phyloP scores from a whole-genome alignment of 345 rosid genomes.

The Hypericum androsaemum region DNA sequence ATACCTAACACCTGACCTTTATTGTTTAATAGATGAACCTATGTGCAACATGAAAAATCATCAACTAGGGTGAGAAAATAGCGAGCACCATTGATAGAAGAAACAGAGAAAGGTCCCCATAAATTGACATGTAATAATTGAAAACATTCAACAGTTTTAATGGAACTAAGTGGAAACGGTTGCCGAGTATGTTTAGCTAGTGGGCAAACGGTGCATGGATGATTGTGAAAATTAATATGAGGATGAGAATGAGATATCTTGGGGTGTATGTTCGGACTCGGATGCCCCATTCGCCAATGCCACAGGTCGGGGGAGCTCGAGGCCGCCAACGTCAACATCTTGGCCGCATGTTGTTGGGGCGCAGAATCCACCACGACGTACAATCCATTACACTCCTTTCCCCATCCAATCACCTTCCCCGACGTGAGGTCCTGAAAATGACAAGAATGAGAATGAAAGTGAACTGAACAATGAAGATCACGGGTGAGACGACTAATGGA shows the following conservation, averaged over 20 bases:
- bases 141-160: not conserved
- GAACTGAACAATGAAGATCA: not conserved
- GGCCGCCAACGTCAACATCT: not conserved
- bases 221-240: not conserved
- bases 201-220: not conserved
- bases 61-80: not conserved
- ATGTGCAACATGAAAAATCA: not conserved
- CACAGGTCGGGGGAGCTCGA: not conserved
- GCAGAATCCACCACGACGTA: not conserved
- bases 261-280: not conserved
- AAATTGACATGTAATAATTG: not conserved
- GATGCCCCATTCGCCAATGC: not conserved
- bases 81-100: not conserved
- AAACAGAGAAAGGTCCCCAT: not conserved
- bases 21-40: not conserved
- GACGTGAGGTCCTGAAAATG: not conserved
- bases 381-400: not conserved
- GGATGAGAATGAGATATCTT: not conserved
- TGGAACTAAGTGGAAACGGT: not conserved
- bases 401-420: not conserved
- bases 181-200: not conserved
- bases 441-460: not conserved
- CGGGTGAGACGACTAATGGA: not conserved
- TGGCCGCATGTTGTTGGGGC: not conserved
- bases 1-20: not conserved